Evolutionary conservation across 1,284 basidiomycete species (phyloP), one percentile per base, ranked within the genome.

Genomic region (Rhodotorula sp.): DNA sequence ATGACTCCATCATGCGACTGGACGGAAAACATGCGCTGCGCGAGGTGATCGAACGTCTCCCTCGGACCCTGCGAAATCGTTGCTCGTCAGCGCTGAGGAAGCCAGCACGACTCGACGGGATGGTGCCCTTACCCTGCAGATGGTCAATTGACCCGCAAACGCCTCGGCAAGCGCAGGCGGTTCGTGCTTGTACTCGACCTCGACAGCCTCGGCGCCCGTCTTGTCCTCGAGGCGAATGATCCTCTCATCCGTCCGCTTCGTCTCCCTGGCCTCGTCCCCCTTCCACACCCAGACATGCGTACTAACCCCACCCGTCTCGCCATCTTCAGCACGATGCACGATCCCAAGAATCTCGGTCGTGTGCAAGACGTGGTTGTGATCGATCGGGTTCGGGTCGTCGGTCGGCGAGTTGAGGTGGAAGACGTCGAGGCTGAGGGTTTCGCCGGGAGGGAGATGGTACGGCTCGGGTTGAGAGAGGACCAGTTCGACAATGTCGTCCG

Each of bases 261-360:
- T 69, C 63, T 66, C 59, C 15, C 30, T 22, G 37, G 69, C 69
- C 7, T 73, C 69, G 2, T 46, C 30, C 3, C 73, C 73, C 2
- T 29, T 49, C 73, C 73, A 75, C 6, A 75, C 66, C 60, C 66
- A 75, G 17, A 68, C 58, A 18, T 58, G 45, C 59, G 73, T 72
- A 3, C 26, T 20, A 6, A 55, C 20, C 3, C 29, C 53, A 1
- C 26, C 26, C 51, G 61, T 60, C 17, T 29, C 57, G 15, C 48
- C 29, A 12, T 54, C 60, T 6, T 56, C 57, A 0, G 63, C 59
- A 10, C 70, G 70, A 17, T 61, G 56, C 4, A 75, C 70, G 62
- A 75, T 51, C 0, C 70, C 73, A 44, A 75, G 68, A n/a, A 75
- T 61, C 45, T 75, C 73, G 51, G 58, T 44, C 2, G 29, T 22